Evolutionary conservation across 2,329 filamentous ascomycete species (phyloP).

Genomic region (Arthrobotrys pseudoclavata): DNA sequence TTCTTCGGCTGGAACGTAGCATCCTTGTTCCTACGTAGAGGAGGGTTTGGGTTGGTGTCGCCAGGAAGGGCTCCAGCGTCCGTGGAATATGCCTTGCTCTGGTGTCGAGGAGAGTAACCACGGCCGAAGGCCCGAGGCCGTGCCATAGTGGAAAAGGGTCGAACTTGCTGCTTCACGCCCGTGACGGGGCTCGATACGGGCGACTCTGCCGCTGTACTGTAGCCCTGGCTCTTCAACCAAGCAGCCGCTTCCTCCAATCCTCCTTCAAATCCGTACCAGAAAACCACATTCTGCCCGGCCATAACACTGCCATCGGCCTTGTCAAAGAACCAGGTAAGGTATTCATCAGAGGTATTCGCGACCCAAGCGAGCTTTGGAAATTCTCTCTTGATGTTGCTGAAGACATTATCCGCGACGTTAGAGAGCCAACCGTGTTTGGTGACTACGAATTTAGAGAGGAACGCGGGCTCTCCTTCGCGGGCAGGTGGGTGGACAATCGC

Average conservation of each 20-base stretch:
- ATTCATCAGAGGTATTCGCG: constrained; percentile 96
- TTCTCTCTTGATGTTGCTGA: constrained; percentile 92
- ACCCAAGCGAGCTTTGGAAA: constrained; percentile 93
- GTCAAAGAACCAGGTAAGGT: constrained; percentile 97
- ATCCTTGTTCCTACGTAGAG: constrained; percentile 87
- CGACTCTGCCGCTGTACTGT: constrained; percentile 78
- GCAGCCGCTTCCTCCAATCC: constrained; percentile 81
- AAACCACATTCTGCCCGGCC: constrained; percentile 87
- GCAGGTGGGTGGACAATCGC: constrained; percentile 85
- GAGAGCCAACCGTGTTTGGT: constrained; percentile 95
- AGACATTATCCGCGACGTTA: constrained; percentile 95
- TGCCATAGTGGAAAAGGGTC: constrained; percentile 63
- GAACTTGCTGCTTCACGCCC: constrained; percentile 63
- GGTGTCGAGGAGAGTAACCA: constrained; percentile 42
- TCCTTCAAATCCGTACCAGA: constrained; percentile 92
- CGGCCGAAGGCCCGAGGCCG: constrained; percentile 65
- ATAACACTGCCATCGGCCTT: constrained; percentile 94
- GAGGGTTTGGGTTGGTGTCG: constrained; percentile 88
- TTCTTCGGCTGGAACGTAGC: constrained; percentile 83
- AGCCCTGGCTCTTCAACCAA: constrained; percentile 86
- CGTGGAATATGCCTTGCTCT: constrained; percentile 71
- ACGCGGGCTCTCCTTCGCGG: constrained; percentile 77
- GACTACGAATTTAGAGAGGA: constrained; percentile 89
- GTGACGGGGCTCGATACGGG: constrained; percentile 62
- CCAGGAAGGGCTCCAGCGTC: constrained; percentile 42